Conservation (phyloP, 257 asterid species). For the Buddleja alternifolia region DNA sequence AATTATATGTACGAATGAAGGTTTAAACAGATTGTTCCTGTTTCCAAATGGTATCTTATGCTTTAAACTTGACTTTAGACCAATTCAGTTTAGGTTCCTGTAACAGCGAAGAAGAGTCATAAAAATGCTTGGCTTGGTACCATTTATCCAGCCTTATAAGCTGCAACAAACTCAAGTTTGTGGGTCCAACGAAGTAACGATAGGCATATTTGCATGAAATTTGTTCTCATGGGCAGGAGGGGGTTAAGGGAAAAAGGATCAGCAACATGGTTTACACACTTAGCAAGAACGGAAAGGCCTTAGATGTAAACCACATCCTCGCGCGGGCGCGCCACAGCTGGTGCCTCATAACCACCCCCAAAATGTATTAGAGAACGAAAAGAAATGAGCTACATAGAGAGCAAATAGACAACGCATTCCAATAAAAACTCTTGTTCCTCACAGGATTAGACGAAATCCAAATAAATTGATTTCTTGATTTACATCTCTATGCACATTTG, state of each 20-base stretch:
- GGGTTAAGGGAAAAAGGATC: not conserved
- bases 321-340: not conserved
- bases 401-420: not conserved
- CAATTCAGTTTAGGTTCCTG: not conserved
- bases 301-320: slow-evolving; percentile 7
- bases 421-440: slow-evolving; percentile 2
- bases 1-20: not conserved
- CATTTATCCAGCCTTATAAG: not conserved
- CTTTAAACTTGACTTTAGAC: not conserved
- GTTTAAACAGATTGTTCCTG: slow-evolving; percentile 4
- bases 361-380: not conserved
- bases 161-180: not conserved
- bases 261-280: slow-evolving; percentile 4
- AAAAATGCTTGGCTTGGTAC: not conserved
- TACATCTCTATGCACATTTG: not conserved
- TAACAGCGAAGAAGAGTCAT: not conserved
- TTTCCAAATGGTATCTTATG: not conserved
- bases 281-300: slow-evolving; percentile 5
- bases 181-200: not conserved
- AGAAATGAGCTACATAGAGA: not conserved
- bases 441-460: slow-evolving; percentile 1
- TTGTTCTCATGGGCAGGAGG: not conserved
- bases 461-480: not conserved
- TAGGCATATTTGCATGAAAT: not conserved
- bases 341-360: not conserved